Percentiles rank a stretch among this genome's conserved stretches.
Conservation (phyloP, 2,329 filamentous ascomycete species). For the Fusarium tuaranense region DNA sequence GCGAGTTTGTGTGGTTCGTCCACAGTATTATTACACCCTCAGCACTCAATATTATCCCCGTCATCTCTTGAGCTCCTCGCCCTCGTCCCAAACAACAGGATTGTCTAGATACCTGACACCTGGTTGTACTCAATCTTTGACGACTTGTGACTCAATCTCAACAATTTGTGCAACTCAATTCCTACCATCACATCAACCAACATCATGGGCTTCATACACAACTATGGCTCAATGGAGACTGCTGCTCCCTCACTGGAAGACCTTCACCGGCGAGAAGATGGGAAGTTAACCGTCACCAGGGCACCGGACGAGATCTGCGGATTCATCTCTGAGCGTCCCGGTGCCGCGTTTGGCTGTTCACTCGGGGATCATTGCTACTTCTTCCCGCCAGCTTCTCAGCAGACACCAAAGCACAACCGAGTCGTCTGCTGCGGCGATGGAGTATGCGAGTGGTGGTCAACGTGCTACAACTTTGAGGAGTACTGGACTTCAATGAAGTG, state of each 20-base stretch:
- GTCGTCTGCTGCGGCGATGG: conserved; percentile 15
- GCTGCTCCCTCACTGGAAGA: conserved; percentile 8
- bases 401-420: neutral
- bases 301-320: conserved; percentile 21
- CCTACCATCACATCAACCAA: neutral
- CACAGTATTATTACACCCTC: neutral
- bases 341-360: conserved; percentile 16
- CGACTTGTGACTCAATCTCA: neutral
- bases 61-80: neutral
- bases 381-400: neutral
- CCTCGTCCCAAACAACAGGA: neutral
- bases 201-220: conserved; percentile 10
- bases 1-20: neutral
- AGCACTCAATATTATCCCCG: neutral
- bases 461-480: conserved; percentile 23
- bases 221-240: conserved; percentile 11
- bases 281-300: neutral
- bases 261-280: conserved; percentile 6
- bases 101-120: neutral
- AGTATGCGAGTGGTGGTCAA: conserved; percentile 5
- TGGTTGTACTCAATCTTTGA: neutral
- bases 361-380: conserved; percentile 5
- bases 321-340: conserved; percentile 18
- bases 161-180: neutral
- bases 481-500: conserved; percentile 27